phyloP scores from a whole-genome alignment of 768 basidiomycete genomes.

The Termitomyces heimii region DNA sequence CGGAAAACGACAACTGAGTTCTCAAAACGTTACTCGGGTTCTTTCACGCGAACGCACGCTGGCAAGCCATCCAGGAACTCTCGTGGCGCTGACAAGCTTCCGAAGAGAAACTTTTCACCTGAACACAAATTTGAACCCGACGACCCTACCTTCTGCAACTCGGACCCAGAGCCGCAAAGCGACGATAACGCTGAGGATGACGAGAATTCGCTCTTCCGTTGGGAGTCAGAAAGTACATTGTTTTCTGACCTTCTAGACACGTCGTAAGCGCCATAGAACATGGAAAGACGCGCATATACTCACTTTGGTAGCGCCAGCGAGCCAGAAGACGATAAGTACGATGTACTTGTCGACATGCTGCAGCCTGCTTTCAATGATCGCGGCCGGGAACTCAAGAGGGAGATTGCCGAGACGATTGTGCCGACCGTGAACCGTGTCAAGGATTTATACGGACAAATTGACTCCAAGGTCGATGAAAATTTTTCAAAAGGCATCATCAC shows the following conservation, averaged over 20 bases:
- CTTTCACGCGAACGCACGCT: neutral
- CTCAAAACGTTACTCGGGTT: neutral
- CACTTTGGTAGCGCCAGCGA: conserved; percentile 18
- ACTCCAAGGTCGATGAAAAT: conserved; percentile 29
- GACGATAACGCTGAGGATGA: conserved; percentile 17
- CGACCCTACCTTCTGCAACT: conserved; percentile 14
- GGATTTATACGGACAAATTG: conserved; percentile 28
- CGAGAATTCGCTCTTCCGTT: conserved; percentile 31
- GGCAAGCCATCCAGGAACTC: neutral
- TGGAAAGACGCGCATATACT: conserved; percentile 8
- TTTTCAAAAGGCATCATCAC: conserved; percentile 39
- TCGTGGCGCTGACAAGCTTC: neutral
- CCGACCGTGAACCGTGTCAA: conserved; percentile 45
- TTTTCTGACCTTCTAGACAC: conserved; percentile 43
- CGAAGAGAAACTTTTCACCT: neutral
- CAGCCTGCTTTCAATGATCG: conserved; percentile 35
- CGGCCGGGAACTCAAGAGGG: conserved; percentile 29
- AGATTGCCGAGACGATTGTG: conserved; percentile 38
- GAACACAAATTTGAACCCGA: conserved; percentile 7
- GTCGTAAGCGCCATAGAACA: conserved; percentile 21
- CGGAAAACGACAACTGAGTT: neutral
- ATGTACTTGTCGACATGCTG: conserved; percentile 32
- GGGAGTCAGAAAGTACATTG: conserved; percentile 50
- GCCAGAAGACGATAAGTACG: conserved; percentile 24
- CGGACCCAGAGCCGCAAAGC: neutral